Conservation (phyloP, 2,329 filamentous ascomycete genomes). For the Stachybotrys echinatus region DNA sequence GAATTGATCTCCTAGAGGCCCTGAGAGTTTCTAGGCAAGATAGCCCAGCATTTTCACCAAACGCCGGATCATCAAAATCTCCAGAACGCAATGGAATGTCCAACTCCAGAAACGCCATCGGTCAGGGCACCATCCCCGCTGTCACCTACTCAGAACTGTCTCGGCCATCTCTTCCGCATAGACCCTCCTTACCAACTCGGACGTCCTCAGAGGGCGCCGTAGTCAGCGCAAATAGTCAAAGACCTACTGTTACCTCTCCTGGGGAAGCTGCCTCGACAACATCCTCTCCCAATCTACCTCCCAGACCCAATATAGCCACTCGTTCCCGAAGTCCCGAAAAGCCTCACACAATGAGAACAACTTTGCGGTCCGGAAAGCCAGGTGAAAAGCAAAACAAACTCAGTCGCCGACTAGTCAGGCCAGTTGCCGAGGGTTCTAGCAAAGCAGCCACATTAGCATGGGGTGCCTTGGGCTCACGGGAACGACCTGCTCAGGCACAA, state of each 20-base stretch:
- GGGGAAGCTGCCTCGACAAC: slow-evolving; percentile 17
- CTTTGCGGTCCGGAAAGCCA: slow-evolving; percentile 45
- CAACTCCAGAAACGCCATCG: slow-evolving; percentile 53
- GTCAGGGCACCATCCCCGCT: slow-evolving; percentile 74
- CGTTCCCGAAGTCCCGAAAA: slow-evolving; percentile 55
- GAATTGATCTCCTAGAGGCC: slow-evolving; percentile 82
- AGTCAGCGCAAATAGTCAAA: slow-evolving; percentile 23
- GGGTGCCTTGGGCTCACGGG: slow-evolving; percentile 39
- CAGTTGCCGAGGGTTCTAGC: slow-evolving; percentile 48
- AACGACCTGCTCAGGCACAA: slow-evolving; percentile 17
- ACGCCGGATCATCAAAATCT: slow-evolving; percentile 12
- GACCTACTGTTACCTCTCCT: slow-evolving; percentile 9
- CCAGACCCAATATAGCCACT: slow-evolving; percentile 30
- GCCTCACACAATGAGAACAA: slow-evolving; percentile 57
- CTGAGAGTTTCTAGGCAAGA: slow-evolving; percentile 60
- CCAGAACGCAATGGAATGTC: slow-evolving; percentile 13
- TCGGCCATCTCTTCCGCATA: slow-evolving; percentile 54
- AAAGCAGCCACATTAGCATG: slow-evolving; percentile 62
- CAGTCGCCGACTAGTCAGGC: slow-evolving; percentile 34
- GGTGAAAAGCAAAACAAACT: slow-evolving; percentile 35
- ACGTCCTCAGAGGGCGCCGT: slow-evolving; percentile 45
- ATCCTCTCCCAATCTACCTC: slow-evolving; percentile 25
- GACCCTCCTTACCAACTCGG: slow-evolving; percentile 51
- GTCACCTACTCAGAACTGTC: slow-evolving; percentile 77
- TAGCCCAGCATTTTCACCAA: slow-evolving; percentile 8